Evolutionary conservation across 2,329 filamentous ascomycete species (phyloP), one percentile per base, ranked within the genome.

Genomic region (Mycocentrospora acerina): DNA sequence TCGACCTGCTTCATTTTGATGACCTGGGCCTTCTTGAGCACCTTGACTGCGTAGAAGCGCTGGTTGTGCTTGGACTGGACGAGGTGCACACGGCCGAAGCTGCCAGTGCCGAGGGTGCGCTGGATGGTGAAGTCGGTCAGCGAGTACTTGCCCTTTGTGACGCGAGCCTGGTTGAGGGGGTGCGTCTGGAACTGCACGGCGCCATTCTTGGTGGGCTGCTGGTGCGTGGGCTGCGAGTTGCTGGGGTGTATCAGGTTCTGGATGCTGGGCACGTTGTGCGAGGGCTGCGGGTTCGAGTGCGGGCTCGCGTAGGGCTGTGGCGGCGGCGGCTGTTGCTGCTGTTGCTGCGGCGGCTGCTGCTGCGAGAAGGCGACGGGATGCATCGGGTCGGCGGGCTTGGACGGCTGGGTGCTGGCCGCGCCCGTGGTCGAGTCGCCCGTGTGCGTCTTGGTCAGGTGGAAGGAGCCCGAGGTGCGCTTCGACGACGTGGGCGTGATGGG

Each of bases 1-100:
- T 98, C 93, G 44, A 98, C 90, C 71, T 98, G 93, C 80, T 98
- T 98, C 93, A 98, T 97, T 76, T 95, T 95, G 69, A 98, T 90
- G 37, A 98, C 91, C 72, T 98, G 93, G 32, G 85, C 85, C 79
- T 98, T 98, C 71, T 98, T 98, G 71, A 98, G 74, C 52, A 98
- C 93, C 74, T 98, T 98, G 71, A 98, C 85, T 30, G 93, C 93
- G 72, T 98, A 98, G 76, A 90, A 98, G 46, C 93, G 85, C 71
- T 95, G 88, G 70, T 98, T 98, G 73, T 98, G 93, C 71, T 90
- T 93, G 52, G 90, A 96, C 72, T 97, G 93, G 36, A 97, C 93
- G 44, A 98, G 76, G 66, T 98, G 93, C 29, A 98, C 93, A 54
- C 93, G 81, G 30, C 93, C 93, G 71, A 98, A 98, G 69, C 90